Percentiles rank a stretch among this genome's conserved stretches.
phyloP scores from a whole-genome alignment of 495 filamentous ascomycete species.

The Penicillium robsamsonii region DNA sequence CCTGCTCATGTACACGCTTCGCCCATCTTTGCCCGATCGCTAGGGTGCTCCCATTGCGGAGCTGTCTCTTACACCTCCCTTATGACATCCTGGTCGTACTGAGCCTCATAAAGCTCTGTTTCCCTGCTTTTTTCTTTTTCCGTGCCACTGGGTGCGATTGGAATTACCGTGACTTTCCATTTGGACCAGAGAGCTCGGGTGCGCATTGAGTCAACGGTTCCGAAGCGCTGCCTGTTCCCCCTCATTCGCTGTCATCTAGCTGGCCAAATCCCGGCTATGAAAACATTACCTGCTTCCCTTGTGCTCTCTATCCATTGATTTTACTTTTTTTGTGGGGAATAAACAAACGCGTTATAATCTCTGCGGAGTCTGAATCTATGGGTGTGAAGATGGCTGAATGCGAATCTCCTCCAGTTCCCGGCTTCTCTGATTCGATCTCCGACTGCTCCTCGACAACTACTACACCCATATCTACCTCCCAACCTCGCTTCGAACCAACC shows the following conservation, averaged over 20 bases:
- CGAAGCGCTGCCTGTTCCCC: conserved; percentile 3
- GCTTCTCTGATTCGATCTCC: conserved; percentile 16
- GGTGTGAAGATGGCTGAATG: conserved; percentile 34
- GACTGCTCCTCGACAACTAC: conserved; percentile 13
- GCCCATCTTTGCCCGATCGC: conserved; percentile 9
- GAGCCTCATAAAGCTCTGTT: conserved; percentile 12
- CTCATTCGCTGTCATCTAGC: conserved; percentile 6
- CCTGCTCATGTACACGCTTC: conserved; percentile 15
- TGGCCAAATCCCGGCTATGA: conserved; percentile 16
- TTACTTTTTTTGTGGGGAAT: background rate
- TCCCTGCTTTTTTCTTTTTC: conserved; percentile 5
- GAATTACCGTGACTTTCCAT: conserved; percentile 27
- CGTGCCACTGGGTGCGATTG: conserved; percentile 22
- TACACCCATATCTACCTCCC: conserved; percentile 5
- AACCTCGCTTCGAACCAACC: conserved; percentile 17
- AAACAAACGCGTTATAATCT: background rate
- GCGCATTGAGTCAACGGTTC: conserved; percentile 14
- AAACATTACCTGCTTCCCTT: conserved; percentile 15
- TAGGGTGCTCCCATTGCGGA: conserved; percentile 21
- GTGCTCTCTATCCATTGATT: conserved; percentile 10
- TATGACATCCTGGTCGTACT: conserved; percentile 22
- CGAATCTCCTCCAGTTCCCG: conserved; percentile 26
- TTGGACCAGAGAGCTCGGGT: conserved; percentile 9
- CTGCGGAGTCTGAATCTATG: conserved; percentile 14
- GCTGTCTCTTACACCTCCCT: conserved; percentile 24